A percentile compares a stretch with the other conserved stretches of the same genome.
phyloP scores from a whole-genome alignment of 1,139 yeast genomes.

The Scheffersomyces illinoinensis region DNA sequence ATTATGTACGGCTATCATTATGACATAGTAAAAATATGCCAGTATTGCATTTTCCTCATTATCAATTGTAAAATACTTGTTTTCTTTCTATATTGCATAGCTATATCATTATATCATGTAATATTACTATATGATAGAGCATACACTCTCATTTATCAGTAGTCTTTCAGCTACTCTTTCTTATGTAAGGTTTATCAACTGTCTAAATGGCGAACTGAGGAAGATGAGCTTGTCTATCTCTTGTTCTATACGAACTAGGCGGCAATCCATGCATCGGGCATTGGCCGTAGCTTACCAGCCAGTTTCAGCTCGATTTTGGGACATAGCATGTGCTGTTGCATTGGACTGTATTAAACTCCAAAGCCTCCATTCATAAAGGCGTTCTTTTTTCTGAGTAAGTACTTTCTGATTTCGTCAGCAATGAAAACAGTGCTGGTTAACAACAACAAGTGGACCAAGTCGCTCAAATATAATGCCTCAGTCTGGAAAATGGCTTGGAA shows the following conservation, averaged over 20 bases:
- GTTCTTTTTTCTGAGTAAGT: conserved; percentile 13
- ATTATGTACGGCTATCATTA: too few relatives aligned
- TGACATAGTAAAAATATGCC: too few relatives aligned
- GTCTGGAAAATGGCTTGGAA: conserved; percentile 92
- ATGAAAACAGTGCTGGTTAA: conserved; percentile 81
- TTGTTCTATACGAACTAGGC: background rate
- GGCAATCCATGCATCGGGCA: background rate
- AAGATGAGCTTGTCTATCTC: background rate
- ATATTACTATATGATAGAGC: background rate
- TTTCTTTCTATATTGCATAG: too few relatives aligned
- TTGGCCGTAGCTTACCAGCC: background rate
- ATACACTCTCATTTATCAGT: background rate
- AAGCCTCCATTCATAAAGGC: conserved; percentile 8
- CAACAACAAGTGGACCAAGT: conserved; percentile 58
- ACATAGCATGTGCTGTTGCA: background rate
- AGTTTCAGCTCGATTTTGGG: background rate
- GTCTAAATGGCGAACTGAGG: background rate
- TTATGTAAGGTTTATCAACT: background rate
- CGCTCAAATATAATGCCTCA: conserved; percentile 74
- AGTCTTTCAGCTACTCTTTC: background rate
- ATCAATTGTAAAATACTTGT: background rate
- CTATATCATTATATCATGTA: background rate
- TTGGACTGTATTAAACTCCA: conserved; percentile 6
- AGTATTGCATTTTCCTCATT: too few relatives aligned
- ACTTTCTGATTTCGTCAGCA: conserved; percentile 82